Conservation (phyloP, 306 rosid genomes). For the Trifolium fragiferum region DNA sequence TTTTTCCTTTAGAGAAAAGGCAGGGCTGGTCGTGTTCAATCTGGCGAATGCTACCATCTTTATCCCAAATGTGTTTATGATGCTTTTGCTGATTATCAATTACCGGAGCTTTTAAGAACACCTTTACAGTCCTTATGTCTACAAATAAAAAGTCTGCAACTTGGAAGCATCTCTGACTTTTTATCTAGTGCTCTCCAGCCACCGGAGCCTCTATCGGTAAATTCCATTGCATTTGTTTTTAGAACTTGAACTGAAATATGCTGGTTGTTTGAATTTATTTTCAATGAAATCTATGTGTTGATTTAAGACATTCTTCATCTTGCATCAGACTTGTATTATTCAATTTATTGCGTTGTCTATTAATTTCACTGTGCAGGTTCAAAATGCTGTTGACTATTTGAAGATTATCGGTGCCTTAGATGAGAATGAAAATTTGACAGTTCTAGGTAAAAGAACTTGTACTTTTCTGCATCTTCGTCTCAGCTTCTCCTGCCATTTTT, state of each 20-base stretch:
- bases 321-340: slow-evolving; percentile 33
- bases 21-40: slow-evolving; percentile 98
- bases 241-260: slow-evolving; percentile 34
- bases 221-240: slow-evolving; percentile 36
- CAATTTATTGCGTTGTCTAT: slow-evolving; percentile 26
- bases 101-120: slow-evolving; percentile 95
- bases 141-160: slow-evolving; percentile 93
- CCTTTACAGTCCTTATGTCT: slow-evolving; percentile 95
- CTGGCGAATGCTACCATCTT: slow-evolving; percentile 94
- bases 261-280: slow-evolving; percentile 28
- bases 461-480: slow-evolving; percentile 32
- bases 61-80: slow-evolving; percentile 90
- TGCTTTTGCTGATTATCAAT: slow-evolving; percentile 86
- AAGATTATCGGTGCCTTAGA: slow-evolving; percentile 88
- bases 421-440: slow-evolving; percentile 84
- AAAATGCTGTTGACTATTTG: slow-evolving; percentile 93
- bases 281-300: slow-evolving; percentile 21
- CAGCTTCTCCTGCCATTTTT: slow-evolving; percentile 34
- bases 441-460: slow-evolving; percentile 63
- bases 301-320: slow-evolving; percentile 27
- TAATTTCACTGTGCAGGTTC: slow-evolving; percentile 65
- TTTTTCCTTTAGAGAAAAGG: slow-evolving; percentile 79
- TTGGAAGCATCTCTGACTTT: slow-evolving; percentile 93
- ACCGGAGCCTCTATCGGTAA: slow-evolving; percentile 90
- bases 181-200: slow-evolving; percentile 92